Base-by-base conservation (phyloP, 2,329 filamentous ascomycete species). In the Nannizziopsis arthrosporioides region DNA sequence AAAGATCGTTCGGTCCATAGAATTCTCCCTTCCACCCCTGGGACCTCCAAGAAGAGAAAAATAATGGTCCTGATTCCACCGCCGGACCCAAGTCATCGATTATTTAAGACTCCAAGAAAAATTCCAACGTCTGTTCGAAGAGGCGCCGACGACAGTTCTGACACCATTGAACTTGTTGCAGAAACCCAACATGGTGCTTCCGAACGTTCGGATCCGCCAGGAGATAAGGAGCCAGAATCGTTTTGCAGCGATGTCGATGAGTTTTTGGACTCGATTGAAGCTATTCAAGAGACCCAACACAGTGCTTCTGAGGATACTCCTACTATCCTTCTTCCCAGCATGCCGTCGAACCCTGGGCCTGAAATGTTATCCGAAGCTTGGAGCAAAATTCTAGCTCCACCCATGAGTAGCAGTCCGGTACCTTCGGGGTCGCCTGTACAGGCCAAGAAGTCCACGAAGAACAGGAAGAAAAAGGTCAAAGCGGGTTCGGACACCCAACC, bases 311-410 rank as follows among this genome's bases (percentile, higher is more conserved):
- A 49, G 22, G 49, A 53, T 8, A 35, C 46, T 32, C 50, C 46
- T 9, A 47, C 51, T 27, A 41, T 48, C 22, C 47, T 51, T 18
- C 35, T 34, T 34, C 48, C 40, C 10, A 45, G 48, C 27, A 42
- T 47, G 49, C 27, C 50, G 51, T 40, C 53, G 44, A 27, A 27
- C 7, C 22, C 3, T 7, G 11, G 52, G 41, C 17, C 47, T 44
- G 35, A 48, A 14, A 43, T 49, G 19, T 56, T 56, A 19, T 50
- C 54, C 5, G 59, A 60, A 43, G 48, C 56, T 35, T 51, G 62
- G 36, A 67, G 61, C 43, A 61, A 64, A 46, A 67, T 63, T 6
- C 56, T 67, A 56, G 63, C 59, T 22, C 62, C 63, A 10, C 67
- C 67, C 27, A 51, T 60, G 42, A 69, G 66, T 51, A 68, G 60